These are phyloP conservation scores for Candida ulmi DNA, from an alignment of 805 yeast species.

Conservation along the genomic window DNA sequence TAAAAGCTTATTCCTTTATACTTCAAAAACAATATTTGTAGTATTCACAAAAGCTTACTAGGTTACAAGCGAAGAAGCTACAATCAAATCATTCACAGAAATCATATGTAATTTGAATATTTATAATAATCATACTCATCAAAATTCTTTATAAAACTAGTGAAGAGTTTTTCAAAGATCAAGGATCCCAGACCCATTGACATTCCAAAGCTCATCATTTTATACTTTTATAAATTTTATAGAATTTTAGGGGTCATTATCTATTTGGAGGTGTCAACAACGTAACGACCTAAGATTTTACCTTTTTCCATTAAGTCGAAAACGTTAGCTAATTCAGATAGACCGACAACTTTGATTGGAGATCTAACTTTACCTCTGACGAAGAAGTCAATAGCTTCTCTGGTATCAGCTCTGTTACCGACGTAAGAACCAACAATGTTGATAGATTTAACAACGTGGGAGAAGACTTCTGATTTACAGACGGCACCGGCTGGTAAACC, in stretches of 20 bases:
- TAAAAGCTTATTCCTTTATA: neutral
- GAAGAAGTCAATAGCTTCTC: constrained; percentile 65
- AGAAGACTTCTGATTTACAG: constrained; percentile 36
- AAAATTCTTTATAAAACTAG: neutral
- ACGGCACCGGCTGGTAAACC: constrained; percentile 53
- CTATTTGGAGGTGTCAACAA: constrained; percentile 66
- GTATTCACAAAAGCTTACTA: too few species aligned
- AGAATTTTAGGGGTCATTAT: neutral
- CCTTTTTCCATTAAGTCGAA: constrained; percentile 52
- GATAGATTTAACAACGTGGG: constrained; percentile 40
- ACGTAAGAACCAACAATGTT: constrained; percentile 32
- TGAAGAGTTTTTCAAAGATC: neutral
- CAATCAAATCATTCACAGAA: too few species aligned
- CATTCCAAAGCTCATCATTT: neutral
- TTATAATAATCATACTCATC: neutral
- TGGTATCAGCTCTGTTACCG: constrained; percentile 29
- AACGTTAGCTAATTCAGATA: constrained; percentile 44
- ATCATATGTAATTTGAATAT: too few species aligned
- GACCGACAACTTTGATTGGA: constrained; percentile 50
- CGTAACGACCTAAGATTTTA: constrained; percentile 67
- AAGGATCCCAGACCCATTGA: neutral
- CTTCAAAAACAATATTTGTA: too few species aligned
- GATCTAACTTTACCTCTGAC: constrained; percentile 56
- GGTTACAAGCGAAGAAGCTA: too few species aligned
- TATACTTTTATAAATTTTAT: too few species aligned